phyloP scores from a whole-genome alignment of 805 yeast genomes.

The Kodamaea hsintzibuensis region DNA sequence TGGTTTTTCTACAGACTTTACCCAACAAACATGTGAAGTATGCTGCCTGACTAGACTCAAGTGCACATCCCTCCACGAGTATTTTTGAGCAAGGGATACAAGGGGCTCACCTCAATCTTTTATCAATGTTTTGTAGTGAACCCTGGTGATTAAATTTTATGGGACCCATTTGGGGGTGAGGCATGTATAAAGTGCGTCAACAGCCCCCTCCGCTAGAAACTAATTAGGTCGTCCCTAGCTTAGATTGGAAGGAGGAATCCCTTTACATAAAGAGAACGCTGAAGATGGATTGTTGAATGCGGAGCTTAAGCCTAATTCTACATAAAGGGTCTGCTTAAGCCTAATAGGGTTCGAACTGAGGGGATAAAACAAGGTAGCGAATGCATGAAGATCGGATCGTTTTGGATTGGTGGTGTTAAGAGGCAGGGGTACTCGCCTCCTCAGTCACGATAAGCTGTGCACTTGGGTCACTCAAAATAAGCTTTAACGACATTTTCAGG shows the following conservation, averaged over 20 bases:
- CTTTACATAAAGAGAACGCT: neutral
- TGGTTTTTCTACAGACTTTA: neutral
- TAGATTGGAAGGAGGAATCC: neutral
- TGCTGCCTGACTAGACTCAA: neutral
- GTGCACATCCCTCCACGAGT: neutral
- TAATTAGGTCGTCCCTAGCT: neutral
- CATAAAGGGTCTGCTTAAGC: neutral
- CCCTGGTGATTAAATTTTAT: neutral
- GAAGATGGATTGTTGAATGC: neutral
- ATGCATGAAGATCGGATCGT: neutral
- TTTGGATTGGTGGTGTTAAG: no score
- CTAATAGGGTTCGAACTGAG: neutral
- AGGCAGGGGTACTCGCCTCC: neutral
- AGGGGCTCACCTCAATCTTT: neutral
- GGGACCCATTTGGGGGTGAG: neutral
- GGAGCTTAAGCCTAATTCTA: neutral
- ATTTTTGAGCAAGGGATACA: neutral
- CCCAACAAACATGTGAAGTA: neutral
- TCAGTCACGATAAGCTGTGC: neutral
- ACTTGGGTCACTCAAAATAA: neutral
- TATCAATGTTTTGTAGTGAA: neutral
- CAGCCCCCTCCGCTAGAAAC: neutral
- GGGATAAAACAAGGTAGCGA: neutral
- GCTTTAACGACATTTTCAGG: neutral
- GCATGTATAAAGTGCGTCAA: neutral